Evolutionary conservation across 179 eudicot genomes (phyloP), one percentile per base, ranked within the genome.

Genomic region (Heliamphora pulchella): DNA sequence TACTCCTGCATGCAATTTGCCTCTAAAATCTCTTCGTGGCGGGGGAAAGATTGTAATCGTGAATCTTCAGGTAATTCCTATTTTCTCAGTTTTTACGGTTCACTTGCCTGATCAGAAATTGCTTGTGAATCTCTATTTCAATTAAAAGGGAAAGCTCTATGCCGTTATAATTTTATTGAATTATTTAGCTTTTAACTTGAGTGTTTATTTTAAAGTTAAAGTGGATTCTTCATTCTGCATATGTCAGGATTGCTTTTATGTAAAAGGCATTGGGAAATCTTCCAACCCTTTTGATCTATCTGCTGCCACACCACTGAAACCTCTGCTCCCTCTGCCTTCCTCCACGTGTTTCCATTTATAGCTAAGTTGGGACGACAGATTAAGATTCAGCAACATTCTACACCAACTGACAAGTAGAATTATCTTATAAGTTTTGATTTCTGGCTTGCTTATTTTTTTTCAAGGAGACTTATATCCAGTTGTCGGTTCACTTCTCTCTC

Each of bases 1-100:
- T 59, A 96, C 92, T 77, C 99, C 99, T 79, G 99, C 99, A 57
- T 96, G 99, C 86, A 92, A 94, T 77, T 83, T 96, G 84, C 99
- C 99, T 71, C 85, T 94, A 78, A 96, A 89, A 86, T 92, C 90
- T 85, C 92, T 96, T 15, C 89, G 86, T 66, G 91, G 90, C 68
- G 97, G 99, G 55, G 99, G 99, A 14, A 89, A 96, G 82, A 88
- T 96, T 80, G 97, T 87, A 72, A 96, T 96, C 63, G 98, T 96
- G 80, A 96, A 96, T 87, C 99, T 96, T 87, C 99, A 96, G 99
- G 99, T 96, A 86, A 63, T 80, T 74, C 43, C 57, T 72, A 13
- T 47, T 51, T 69, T 8, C 10, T 15, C 10, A n/a, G 69, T 18
- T 8, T 78, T 61, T 46, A 18, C 57, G 14, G 48, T 39, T 39